These are phyloP conservation scores for Vigna reflexopilosa DNA, from an alignment of 306 rosid species.

Conservation along the genomic window DNA sequence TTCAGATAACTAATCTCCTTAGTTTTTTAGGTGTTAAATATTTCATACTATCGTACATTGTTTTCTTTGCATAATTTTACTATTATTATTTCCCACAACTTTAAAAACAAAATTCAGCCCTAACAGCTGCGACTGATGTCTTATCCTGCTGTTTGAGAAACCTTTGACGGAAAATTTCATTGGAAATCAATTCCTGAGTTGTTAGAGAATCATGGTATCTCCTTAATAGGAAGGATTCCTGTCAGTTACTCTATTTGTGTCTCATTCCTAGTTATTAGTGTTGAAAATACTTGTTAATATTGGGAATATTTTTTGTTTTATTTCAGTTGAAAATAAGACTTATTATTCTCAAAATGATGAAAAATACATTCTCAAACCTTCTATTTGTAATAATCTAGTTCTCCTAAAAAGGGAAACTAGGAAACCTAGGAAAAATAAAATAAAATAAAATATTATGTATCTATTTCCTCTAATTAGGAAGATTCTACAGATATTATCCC, in stretches of 20 bases:
- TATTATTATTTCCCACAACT: slow-evolving; percentile 10
- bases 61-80: background rate
- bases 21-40: background rate
- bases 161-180: background rate
- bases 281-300: background rate
- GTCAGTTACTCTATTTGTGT: background rate
- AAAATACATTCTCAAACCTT: too few relatives aligned
- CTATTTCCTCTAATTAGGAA: too few relatives aligned
- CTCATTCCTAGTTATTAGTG: background rate
- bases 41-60: background rate
- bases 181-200: background rate
- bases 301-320: background rate
- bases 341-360: too few relatives aligned
- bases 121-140: background rate
- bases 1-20: slow-evolving; percentile 30
- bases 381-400: too few relatives aligned
- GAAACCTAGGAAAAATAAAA: too few relatives aligned
- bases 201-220: background rate
- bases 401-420: too few relatives aligned
- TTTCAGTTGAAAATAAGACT: too few relatives aligned
- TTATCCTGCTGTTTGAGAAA: background rate
- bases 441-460: too few relatives aligned
- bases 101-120: background rate
- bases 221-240: background rate
- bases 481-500: too few relatives aligned